These are phyloP conservation scores for Biscogniauxia mediterranea DNA, from an alignment of 2,329 filamentous ascomycete species.

Conservation along the genomic window DNA sequence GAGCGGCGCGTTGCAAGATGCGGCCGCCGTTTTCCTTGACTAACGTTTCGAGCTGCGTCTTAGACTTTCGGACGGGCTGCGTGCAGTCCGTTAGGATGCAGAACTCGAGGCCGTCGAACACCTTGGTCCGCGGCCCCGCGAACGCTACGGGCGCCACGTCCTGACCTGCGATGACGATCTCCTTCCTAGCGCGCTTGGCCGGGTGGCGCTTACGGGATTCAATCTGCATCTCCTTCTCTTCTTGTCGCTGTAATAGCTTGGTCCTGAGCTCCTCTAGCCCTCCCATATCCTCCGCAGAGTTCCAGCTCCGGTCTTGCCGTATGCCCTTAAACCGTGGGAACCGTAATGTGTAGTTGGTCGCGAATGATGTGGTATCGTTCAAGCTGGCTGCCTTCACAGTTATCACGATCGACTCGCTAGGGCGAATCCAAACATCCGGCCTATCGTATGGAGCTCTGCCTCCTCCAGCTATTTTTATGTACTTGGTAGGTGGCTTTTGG, in stretches of 20 bases:
- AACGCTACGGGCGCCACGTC: conserved; percentile 49
- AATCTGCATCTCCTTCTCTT: conserved; percentile 75
- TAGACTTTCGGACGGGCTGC: conserved; percentile 69
- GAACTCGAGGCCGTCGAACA: conserved; percentile 78
- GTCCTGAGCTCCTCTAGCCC: conserved; percentile 73
- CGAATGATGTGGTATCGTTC: conserved; percentile 73
- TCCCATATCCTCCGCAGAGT: conserved; percentile 71
- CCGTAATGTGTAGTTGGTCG: conserved; percentile 72
- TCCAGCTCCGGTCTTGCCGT: conserved; percentile 81
- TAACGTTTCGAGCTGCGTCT: conserved; percentile 74
- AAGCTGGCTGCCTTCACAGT: conserved; percentile 86
- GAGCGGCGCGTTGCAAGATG: conserved; percentile 70
- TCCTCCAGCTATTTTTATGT: conserved; percentile 78
- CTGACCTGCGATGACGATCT: conserved; percentile 71
- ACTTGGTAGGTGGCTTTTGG: conserved; percentile 71
- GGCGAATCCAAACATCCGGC: conserved; percentile 92
- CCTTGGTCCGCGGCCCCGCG: conserved; percentile 54
- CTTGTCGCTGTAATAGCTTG: conserved; percentile 66
- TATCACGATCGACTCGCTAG: conserved; percentile 81
- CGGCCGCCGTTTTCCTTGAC: conserved; percentile 81
- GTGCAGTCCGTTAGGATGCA: conserved; percentile 78
- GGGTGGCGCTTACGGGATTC: conserved; percentile 60
- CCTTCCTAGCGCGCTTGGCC: conserved; percentile 63
- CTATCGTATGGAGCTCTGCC: conserved; percentile 68
- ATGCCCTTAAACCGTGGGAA: conserved; percentile 88